Evolutionary conservation across 352 stramenopile species (phyloP).

Genomic region (Globisporangium nagaii): DNA sequence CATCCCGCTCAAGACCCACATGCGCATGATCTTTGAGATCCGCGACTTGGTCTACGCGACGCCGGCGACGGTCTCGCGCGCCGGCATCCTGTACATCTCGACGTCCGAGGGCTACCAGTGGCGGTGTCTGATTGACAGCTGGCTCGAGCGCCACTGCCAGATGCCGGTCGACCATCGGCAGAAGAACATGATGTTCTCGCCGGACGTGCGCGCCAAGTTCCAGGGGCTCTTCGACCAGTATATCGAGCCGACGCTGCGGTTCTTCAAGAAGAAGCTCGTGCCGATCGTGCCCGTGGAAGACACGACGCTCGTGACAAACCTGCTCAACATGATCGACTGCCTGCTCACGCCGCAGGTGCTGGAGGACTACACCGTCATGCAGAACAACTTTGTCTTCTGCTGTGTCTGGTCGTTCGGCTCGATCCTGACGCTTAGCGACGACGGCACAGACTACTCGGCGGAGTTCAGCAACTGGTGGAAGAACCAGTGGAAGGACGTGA

Average conservation of each 20-base stretch:
- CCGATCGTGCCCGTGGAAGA: slow-evolving; percentile 92
- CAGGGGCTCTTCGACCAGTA: slow-evolving; percentile 91
- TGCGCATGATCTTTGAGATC: slow-evolving; percentile 98
- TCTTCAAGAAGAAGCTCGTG: slow-evolving; percentile 91
- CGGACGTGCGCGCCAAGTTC: slow-evolving; percentile 75
- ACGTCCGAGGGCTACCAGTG: slow-evolving; percentile 94
- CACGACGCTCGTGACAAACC: slow-evolving; percentile 89
- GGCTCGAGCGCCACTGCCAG: slow-evolving; percentile 80
- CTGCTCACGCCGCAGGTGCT: slow-evolving; percentile 80
- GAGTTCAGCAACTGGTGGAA: slow-evolving; percentile 96
- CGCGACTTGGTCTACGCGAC: slow-evolving; percentile 94
- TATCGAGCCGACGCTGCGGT: slow-evolving; percentile 88
- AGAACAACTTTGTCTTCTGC: slow-evolving; percentile 95
- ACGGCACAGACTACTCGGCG: slow-evolving; percentile 92
- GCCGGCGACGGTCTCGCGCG: slow-evolving; percentile 92
- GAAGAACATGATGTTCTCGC: slow-evolving; percentile 72
- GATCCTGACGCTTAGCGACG: slow-evolving; percentile 88
- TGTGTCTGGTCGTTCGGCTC: slow-evolving; percentile 95
- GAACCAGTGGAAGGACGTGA: slow-evolving; percentile 94
- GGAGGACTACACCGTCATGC: slow-evolving; percentile 71
- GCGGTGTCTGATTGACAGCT: slow-evolving; percentile 92
- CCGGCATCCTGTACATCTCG: slow-evolving; percentile 95
- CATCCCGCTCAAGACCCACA: slow-evolving; percentile 94
- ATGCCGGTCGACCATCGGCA: slow-evolving; percentile 55
- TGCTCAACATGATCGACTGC: slow-evolving; percentile 94